Base-by-base conservation (phyloP, 1,284 basidiomycete species). In the Austropuccinia psidii region DNA sequence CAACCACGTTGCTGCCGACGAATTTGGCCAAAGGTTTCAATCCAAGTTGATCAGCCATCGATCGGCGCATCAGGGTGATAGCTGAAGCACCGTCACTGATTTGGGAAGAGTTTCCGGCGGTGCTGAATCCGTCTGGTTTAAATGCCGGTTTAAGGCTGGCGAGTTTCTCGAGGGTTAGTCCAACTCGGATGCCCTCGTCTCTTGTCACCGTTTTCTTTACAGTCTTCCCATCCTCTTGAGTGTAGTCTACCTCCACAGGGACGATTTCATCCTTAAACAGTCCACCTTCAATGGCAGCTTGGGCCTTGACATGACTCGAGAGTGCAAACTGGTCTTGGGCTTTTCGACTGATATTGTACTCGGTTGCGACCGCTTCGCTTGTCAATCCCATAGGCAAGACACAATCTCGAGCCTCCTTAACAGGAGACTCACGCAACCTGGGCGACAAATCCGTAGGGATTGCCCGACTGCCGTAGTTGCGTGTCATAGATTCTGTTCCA, bases 381-480 rank as follows among this genome's bases (percentile, higher is more conserved):
- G 79, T 80, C 41, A 78, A 74, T 29, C 79, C 79, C 79, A 80
- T 80, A 31, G 78, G 77, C 70, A 79, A 62, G 69, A 79, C 75
- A 68, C 79, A 79, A 64, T 80, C 79, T 7, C 76, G 45, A 1
- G 79, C 77, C 27, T 79, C 76, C 50, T 77, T 54, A 6, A 70
- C 68, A 17, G 75, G 64, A 39, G 73, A 75, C 35, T 78, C 67
- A 57, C 77, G 77, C 41, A 80, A 76, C 64, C 61, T 68, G 7
- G 76, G 75, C 33, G 75, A 76, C n/a, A 80, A 75, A 37, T 79
- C 77, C 0, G 76, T 75, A 7, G 79, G 79, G 52, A 79, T 79
- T 17, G 79, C 79, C 19, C 75, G 72, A 33, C 78, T 76, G 31
- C 77, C 79, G 67, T 79, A 80, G 72, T 79, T 78, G 41, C 76